phyloP scores from a whole-genome alignment of 2,329 filamentous ascomycete species.

The Calonectria pseudoreteaudii region DNA sequence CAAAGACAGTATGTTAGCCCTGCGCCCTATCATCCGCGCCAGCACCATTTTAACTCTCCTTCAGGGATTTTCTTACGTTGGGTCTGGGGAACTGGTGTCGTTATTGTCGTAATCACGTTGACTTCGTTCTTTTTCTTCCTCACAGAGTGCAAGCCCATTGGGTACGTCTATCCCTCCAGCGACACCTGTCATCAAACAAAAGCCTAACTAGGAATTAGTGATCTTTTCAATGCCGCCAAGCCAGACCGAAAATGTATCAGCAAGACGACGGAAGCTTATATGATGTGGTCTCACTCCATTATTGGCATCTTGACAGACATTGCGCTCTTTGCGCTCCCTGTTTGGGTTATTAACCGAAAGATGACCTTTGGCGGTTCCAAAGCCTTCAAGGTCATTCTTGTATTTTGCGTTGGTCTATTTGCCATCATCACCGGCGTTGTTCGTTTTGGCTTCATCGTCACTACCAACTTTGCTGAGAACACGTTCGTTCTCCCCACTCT shows the following conservation, averaged over 20 bases:
- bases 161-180: conserved; percentile 14
- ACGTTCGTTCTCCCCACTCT: conserved; percentile 42
- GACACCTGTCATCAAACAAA: not conserved
- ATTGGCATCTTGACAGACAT: conserved; percentile 49
- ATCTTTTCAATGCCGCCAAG: conserved; percentile 30
- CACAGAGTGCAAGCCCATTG: conserved; percentile 32
- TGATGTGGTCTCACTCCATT: conserved; percentile 50
- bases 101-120: conserved; percentile 27
- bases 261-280: conserved; percentile 32
- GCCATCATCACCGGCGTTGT: conserved; percentile 51
- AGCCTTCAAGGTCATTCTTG: conserved; percentile 50
- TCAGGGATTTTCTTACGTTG: conserved; percentile 31
- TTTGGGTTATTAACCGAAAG: conserved; percentile 51
- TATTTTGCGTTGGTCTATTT: conserved; percentile 52
- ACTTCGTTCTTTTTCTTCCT: conserved; percentile 37
- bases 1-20: conserved; percentile 30
- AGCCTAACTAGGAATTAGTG: conserved; percentile 23
- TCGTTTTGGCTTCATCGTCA: conserved; percentile 48
- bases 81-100: conserved; percentile 25
- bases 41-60: not conserved
- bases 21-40: not conserved
- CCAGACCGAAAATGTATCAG: conserved; percentile 31
- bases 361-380: conserved; percentile 49
- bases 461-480: conserved; percentile 43
- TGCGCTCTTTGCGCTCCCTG: conserved; percentile 48